A percentile compares a stretch with the other conserved stretches of the same genome.
Conservation (phyloP, 2,329 filamentous ascomycete species). For the Trichoderma polysporum region DNA sequence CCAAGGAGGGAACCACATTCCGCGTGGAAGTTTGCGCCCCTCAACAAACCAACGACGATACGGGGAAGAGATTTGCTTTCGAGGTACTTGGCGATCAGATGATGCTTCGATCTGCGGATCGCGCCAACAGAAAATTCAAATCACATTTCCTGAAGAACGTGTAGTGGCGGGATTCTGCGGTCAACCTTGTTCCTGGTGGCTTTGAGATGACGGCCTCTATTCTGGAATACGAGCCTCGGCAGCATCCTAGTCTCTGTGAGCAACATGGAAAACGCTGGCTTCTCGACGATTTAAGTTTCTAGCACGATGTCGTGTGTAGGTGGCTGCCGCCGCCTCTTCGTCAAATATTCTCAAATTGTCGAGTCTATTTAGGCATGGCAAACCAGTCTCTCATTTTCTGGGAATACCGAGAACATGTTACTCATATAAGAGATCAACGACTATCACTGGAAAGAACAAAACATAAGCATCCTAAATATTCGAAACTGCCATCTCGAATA, state of each 20-base stretch:
- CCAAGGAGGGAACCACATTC: constrained; percentile 89
- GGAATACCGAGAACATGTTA: background rate
- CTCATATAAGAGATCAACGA: background rate
- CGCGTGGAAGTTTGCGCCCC: constrained; percentile 63
- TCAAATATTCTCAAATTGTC: background rate
- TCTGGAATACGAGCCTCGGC: background rate
- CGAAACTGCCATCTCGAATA: background rate
- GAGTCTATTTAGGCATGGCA: background rate
- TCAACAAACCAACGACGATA: constrained; percentile 21
- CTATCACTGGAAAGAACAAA: background rate
- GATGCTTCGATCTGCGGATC: constrained; percentile 75
- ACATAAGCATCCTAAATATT: background rate
- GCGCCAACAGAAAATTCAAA: constrained; percentile 91
- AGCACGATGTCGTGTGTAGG: background rate
- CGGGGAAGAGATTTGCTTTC: constrained; percentile 58
- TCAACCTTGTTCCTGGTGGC: background rate
- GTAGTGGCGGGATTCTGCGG: constrained; percentile 36
- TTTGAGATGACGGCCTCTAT: background rate
- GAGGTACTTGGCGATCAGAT: constrained; percentile 89
- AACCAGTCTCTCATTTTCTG: background rate
- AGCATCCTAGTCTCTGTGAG: background rate
- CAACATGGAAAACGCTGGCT: background rate
- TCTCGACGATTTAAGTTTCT: background rate
- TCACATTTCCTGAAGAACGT: constrained; percentile 74
- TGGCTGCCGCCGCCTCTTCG: background rate